These are phyloP conservation scores for Gardenia jasminoides DNA, from an alignment of 257 asterid genomes.

Conservation along the genomic window DNA sequence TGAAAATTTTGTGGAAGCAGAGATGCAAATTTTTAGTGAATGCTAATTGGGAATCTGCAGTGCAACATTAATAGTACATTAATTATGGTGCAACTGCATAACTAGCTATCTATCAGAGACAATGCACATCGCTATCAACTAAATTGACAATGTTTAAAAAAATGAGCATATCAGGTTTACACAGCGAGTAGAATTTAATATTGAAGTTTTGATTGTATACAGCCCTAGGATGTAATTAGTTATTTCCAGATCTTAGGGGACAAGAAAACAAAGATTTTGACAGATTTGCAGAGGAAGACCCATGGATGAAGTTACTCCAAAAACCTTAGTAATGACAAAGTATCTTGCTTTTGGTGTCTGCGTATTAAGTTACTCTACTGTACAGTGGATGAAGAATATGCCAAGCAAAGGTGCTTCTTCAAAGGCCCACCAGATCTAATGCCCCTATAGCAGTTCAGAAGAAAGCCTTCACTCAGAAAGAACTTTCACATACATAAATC, in stretches of 20 bases:
- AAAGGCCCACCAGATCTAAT: slow-evolving; percentile 55
- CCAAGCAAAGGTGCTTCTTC: slow-evolving; percentile 26
- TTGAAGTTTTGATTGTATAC: neutral
- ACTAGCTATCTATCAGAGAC: neutral
- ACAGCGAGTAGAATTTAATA: neutral
- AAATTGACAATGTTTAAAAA: neutral
- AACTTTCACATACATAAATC: slow-evolving; percentile 17
- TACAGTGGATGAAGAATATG: slow-evolving; percentile 30
- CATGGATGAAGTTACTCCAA: slow-evolving; percentile 1
- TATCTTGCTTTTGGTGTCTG: slow-evolving; percentile 88
- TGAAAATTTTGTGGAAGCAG: neutral
- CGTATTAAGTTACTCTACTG: slow-evolving; percentile 42
- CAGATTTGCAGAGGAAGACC: slow-evolving; percentile 1
- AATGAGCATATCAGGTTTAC: neutral
- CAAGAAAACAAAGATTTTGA: neutral
- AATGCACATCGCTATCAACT: neutral
- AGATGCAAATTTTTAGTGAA: neutral
- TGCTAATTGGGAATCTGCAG: neutral
- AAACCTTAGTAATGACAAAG: slow-evolving; percentile 5
- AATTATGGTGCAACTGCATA: neutral
- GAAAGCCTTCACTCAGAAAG: slow-evolving; percentile 33
- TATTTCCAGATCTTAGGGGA: neutral
- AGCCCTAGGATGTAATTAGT: neutral
- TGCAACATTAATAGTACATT: neutral
- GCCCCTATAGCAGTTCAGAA: slow-evolving; percentile 50